A percentile compares a stretch with the other conserved stretches of the same genome.
phyloP scores from a whole-genome alignment of 192 early-diverging fungal species.

The Oehlia diaphana region DNA sequence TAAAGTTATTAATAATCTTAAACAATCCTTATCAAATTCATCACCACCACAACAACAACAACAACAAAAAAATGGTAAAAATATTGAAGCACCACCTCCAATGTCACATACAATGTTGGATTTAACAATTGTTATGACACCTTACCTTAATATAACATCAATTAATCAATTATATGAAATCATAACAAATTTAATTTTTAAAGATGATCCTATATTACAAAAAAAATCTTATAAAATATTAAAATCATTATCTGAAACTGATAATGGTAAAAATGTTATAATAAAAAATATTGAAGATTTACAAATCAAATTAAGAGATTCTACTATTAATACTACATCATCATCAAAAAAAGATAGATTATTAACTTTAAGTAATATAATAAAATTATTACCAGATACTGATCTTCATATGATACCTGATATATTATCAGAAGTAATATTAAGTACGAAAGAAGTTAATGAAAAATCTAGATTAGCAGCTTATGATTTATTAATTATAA shows the following conservation, averaged over 20 bases:
- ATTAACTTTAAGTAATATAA: slow-evolving; percentile 61
- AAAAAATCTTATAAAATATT: slow-evolving; percentile 97
- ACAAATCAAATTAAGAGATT: slow-evolving; percentile 66
- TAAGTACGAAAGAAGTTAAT: slow-evolving; percentile 90
- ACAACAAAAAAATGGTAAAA: background rate
- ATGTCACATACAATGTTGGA: slow-evolving; percentile 88
- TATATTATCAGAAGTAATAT: slow-evolving; percentile 87
- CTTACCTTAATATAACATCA: slow-evolving; percentile 70
- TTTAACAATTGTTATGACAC: slow-evolving; percentile 71
- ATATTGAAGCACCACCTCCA: slow-evolving; percentile 64
- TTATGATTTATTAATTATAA: slow-evolving; percentile 81
- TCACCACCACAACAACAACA: too few relatives aligned
- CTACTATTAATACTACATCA: slow-evolving; percentile 59
- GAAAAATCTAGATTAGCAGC: slow-evolving; percentile 83
- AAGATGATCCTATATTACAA: slow-evolving; percentile 75
- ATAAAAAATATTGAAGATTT: slow-evolving; percentile 59
- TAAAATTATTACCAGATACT: slow-evolving; percentile 59
- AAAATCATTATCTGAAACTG: slow-evolving; percentile 51
- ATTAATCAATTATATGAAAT: slow-evolving; percentile 59
- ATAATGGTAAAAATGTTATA: slow-evolving; percentile 49
- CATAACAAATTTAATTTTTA: slow-evolving; percentile 53
- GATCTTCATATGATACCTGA: slow-evolving; percentile 87
- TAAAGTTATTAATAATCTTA: slow-evolving; percentile 59
- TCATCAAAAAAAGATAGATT: slow-evolving; percentile 86
- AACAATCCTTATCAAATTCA: slow-evolving; percentile 56